Conservation (phyloP, 2,329 filamentous ascomycete genomes). For the Scytalidium sp. region DNA sequence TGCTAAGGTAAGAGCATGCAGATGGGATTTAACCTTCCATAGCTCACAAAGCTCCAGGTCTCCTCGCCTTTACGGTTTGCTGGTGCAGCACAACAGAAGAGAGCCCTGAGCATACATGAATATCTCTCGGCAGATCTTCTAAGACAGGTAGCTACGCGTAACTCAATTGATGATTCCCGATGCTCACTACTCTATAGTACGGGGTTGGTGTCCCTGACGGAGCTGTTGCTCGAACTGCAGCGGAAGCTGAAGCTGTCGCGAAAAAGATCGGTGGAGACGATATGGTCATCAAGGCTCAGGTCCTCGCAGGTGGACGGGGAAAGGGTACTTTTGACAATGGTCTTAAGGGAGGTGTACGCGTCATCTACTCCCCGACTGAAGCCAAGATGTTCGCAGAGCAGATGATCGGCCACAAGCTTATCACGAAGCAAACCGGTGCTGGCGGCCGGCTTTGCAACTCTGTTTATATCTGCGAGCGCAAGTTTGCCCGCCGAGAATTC, state of each 20-base stretch:
- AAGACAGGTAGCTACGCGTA: conserved; percentile 52
- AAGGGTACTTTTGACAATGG: conserved; percentile 98
- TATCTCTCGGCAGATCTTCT: conserved; percentile 94
- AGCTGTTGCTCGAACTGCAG: conserved; percentile 74
- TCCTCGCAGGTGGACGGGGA: conserved; percentile 94
- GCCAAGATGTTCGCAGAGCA: conserved; percentile 97
- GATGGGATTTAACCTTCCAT: conserved; percentile 5
- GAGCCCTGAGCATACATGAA: conserved; percentile 95
- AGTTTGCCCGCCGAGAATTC: conserved; percentile 98
- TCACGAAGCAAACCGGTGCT: conserved; percentile 99
- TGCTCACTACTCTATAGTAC: conserved; percentile 60
- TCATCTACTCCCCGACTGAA: conserved; percentile 96
- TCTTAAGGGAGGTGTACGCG: conserved; percentile 96
- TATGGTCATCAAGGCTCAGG: conserved; percentile 99
- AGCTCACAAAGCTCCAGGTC: conserved; percentile 33
- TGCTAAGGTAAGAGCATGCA: conserved; percentile 60
- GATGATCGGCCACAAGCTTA: conserved; percentile 99
- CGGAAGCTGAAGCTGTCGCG: conserved; percentile 89
- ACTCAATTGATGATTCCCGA: conserved; percentile 14
- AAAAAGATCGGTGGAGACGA: conserved; percentile 90
- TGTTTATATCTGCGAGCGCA: conserved; percentile 99
- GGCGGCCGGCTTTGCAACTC: conserved; percentile 90
- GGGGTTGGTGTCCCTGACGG: conserved; percentile 91
- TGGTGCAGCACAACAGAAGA: conserved; percentile 71
- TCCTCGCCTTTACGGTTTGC: conserved; percentile 54